phyloP scores from a whole-genome alignment of 2,329 filamentous ascomycete genomes.

The Fusarium nurragi region DNA sequence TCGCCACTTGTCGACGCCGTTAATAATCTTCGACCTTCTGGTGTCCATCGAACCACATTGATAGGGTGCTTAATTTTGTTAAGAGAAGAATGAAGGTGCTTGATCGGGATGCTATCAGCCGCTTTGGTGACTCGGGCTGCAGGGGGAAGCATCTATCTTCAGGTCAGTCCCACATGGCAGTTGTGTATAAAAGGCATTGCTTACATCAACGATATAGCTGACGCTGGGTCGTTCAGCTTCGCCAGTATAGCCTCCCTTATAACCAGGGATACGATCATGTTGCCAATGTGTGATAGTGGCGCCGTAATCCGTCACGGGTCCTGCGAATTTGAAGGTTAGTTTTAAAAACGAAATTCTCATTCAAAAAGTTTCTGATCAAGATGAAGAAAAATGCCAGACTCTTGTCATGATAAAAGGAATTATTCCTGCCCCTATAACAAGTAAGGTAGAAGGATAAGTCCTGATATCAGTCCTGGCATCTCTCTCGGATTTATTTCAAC shows the following conservation, averaged over 20 bases:
- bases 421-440: not conserved
- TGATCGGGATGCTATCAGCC: slow-evolving; percentile 90
- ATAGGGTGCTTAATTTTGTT: slow-evolving; percentile 99
- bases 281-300: slow-evolving; percentile 92
- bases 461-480: not conserved
- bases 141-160: slow-evolving; percentile 81
- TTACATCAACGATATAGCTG: slow-evolving; percentile 89
- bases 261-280: slow-evolving; percentile 75
- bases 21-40: slow-evolving; percentile 88
- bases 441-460: not conserved
- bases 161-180: slow-evolving; percentile 23
- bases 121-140: slow-evolving; percentile 77
- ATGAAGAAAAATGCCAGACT: not conserved
- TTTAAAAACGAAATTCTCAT: slow-evolving; percentile 15
- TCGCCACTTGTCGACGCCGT: slow-evolving; percentile 97
- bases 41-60: slow-evolving; percentile 97
- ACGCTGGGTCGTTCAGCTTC: slow-evolving; percentile 86
- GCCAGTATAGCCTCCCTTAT: slow-evolving; percentile 74
- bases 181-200: slow-evolving; percentile 44
- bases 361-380: slow-evolving; percentile 10
- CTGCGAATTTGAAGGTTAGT: slow-evolving; percentile 56
- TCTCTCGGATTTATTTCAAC: not conserved
- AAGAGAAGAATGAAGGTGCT: slow-evolving; percentile 95
- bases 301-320: slow-evolving; percentile 92
- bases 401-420: not conserved